phyloP scores from a whole-genome alignment of 2,329 filamentous ascomycete species.

The Ophiosphaerella korrae region DNA sequence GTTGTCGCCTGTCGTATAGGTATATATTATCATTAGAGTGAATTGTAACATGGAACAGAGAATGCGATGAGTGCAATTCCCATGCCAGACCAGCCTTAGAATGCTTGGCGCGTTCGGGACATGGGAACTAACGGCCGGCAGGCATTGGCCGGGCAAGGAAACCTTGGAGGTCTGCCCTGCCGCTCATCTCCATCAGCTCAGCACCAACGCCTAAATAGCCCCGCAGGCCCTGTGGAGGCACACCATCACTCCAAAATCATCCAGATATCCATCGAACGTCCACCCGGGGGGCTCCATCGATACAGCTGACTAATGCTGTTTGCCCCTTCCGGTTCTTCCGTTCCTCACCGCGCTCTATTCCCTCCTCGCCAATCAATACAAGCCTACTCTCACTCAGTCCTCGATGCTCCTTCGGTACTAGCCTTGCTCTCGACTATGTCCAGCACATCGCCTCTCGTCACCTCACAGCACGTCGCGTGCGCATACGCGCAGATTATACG shows the following conservation, averaged over 20 bases:
- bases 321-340: constrained; percentile 15
- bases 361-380: constrained; percentile 8
- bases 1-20: no score
- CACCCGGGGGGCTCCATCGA: not conserved
- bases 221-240: constrained; percentile 5
- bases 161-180: constrained; percentile 25
- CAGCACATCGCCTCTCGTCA: constrained; percentile 22
- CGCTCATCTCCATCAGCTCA: constrained; percentile 14
- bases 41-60: no score
- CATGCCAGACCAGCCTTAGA: not conserved
- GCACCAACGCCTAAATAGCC: constrained; percentile 5
- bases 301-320: not conserved
- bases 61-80: not conserved
- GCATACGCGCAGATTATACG: constrained; percentile 19
- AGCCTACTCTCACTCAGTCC: constrained; percentile 11
- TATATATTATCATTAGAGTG: no score
- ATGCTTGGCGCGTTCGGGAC: constrained; percentile 1
- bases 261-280: not conserved
- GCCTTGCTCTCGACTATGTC: constrained; percentile 38
- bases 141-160: constrained; percentile 15
- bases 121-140: not conserved
- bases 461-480: constrained; percentile 36
- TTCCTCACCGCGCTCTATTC: constrained; percentile 16
- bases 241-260: not conserved
- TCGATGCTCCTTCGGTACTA: constrained; percentile 23